Conservation (phyloP, 2,329 filamentous ascomycete species). For the Scedosporium boydii region DNA sequence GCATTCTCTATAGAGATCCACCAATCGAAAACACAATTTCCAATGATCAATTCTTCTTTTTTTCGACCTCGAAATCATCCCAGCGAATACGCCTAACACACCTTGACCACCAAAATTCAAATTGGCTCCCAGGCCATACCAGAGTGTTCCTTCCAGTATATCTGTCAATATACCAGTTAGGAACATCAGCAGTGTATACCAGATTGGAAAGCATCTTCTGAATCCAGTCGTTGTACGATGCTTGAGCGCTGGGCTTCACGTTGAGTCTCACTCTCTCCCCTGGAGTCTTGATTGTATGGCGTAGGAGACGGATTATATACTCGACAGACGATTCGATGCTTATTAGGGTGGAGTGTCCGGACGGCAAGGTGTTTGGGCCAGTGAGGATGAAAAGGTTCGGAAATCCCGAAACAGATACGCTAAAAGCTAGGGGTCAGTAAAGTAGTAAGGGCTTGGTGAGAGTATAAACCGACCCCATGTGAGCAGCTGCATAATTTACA, state of each 20-base stretch:
- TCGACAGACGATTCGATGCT: not conserved
- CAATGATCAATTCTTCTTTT: too few relatives aligned
- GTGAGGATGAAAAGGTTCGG: constrained; percentile 2
- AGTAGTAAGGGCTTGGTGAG: not conserved
- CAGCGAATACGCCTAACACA: not conserved
- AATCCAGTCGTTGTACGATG: not conserved
- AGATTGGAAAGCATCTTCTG: not conserved
- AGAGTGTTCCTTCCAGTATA: not conserved
- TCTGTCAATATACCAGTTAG: not conserved
- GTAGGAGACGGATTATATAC: not conserved
- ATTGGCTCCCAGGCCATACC: not conserved
- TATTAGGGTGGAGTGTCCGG: not conserved
- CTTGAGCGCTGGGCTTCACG: not conserved
- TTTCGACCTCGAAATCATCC: too few relatives aligned
- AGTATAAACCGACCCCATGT: not conserved
- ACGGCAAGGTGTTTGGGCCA: constrained; percentile 1
- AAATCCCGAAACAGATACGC: not conserved
- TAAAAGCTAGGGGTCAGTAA: not conserved
- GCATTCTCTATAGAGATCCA: too few relatives aligned
- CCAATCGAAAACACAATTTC: too few relatives aligned
- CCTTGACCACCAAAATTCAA: constrained; percentile 1
- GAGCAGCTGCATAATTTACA: not conserved
- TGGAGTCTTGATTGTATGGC: not conserved
- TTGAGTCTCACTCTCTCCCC: not conserved
- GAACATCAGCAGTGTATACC: not conserved